Base-by-base conservation (phyloP, 306 rosid species). In the Glycine latifolia region DNA sequence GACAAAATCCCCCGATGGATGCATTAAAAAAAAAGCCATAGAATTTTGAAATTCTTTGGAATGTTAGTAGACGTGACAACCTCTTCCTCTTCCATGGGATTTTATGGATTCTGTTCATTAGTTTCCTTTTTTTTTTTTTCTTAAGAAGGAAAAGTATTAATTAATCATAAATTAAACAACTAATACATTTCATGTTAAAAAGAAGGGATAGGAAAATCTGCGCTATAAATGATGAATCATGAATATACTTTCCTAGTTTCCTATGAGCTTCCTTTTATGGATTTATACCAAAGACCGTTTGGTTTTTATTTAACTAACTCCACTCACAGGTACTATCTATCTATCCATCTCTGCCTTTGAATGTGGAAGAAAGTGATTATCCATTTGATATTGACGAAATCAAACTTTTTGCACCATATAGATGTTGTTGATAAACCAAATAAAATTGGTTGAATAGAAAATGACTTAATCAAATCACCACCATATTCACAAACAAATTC, bases 341-440 rank as follows among this genome's bases (percentile, higher is more conserved):
- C 66, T 37, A 72, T 62, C 68, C 41, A 72, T 62, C 69, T 73
- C 77, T 79, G 83, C 87, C 87, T 84, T 80, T 75, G 79, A 80
- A 80, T 80, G 87, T 69, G 87, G 85, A 85, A 85, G 75, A 85
- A 85, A 85, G 87, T 75, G 16, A 43, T 39, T 63, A 43, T 6
- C 54, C 53, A 47, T 75, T 73, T 72, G 74, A 84, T 80, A 84
- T 84, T 75, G 16, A 43, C 58, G 73, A 72, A 46, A 48, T 47
- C 85, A 75, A 81, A 46, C 54, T 82, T 67, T 67, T 62, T 70
- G 16, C 60, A 73, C 31, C 31, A 63, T 8, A 9, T 33, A 62
- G 58, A 52, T 65, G 49, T 70, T 49, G 52, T 61, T 59, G 43
- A 68, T 48, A 68, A 82, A 43, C 76, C 60, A n/a, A 76, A 60